phyloP scores from a whole-genome alignment of 2,329 filamentous ascomycete species.

The Biscogniauxia marginata region DNA sequence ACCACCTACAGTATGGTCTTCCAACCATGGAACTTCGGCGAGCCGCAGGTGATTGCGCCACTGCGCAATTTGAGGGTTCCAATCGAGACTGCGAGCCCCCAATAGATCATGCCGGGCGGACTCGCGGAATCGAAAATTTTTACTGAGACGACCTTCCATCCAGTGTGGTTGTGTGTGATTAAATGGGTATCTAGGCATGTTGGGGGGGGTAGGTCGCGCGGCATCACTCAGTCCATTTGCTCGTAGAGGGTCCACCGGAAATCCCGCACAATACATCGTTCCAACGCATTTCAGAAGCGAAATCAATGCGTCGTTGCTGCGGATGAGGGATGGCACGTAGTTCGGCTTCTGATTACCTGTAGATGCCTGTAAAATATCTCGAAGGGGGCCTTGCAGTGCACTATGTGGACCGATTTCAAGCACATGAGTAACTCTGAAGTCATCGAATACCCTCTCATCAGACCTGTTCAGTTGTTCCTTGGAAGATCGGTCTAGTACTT shows the following conservation, averaged over 20 bases:
- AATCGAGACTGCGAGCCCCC: conserved; percentile 18
- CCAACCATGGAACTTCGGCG: conserved; percentile 41
- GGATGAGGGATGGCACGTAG: too few species aligned
- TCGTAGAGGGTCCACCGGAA: too few species aligned
- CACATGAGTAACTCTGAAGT: neutral
- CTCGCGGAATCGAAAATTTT: conserved; percentile 25
- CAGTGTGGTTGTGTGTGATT: conserved; percentile 38
- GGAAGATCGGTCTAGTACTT: too few species aligned
- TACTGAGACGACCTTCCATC: conserved; percentile 33
- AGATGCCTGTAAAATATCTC: too few species aligned
- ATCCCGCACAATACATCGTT: too few species aligned
- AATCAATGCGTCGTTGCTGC: too few species aligned
- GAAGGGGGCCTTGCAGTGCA: conserved; percentile 3
- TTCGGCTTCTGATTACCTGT: too few species aligned
- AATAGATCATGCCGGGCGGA: conserved; percentile 27
- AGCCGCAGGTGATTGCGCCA: conserved; percentile 45
- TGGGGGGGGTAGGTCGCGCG: too few species aligned
- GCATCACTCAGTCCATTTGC: too few species aligned
- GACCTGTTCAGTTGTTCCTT: neutral
- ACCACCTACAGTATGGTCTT: conserved; percentile 39
- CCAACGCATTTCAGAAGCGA: too few species aligned
- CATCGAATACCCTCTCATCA: neutral
- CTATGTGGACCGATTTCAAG: conserved; percentile 8
- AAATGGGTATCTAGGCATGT: conserved; percentile 41
- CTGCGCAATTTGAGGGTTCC: conserved; percentile 18